phyloP scores from a whole-genome alignment of 805 yeast species.

The Starmerella bombi region DNA sequence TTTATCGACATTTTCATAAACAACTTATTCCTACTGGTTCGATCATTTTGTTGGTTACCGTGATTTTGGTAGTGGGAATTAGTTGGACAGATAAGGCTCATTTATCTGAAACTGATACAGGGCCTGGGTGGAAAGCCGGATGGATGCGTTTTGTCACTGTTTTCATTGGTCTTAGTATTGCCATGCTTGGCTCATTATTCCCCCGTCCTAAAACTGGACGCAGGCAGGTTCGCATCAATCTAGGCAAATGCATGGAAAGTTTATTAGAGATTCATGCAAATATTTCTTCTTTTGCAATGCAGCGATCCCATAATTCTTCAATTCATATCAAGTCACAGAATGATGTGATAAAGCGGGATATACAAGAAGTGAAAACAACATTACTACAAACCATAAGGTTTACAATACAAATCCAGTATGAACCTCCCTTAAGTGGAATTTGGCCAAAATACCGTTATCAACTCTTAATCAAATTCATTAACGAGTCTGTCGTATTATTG shows the following conservation, averaged over 20 bases:
- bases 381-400: conserved; percentile 5
- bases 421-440: conserved; percentile 25
- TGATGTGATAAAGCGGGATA: conserved; percentile 15
- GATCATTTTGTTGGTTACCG: conserved; percentile 22
- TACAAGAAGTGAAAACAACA: conserved; percentile 12
- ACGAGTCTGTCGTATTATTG: conserved; percentile 21
- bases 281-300: conserved; percentile 22
- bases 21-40: conserved; percentile 23
- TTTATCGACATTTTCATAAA: conserved; percentile 23
- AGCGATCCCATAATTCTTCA: conserved; percentile 16
- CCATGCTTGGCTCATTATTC: conserved; percentile 22
- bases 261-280: conserved; percentile 23
- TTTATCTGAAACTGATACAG: conserved; percentile 10
- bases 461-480: conserved; percentile 18
- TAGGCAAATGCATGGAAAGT: conserved; percentile 17
- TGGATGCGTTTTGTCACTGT: conserved; percentile 26
- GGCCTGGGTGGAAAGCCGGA: conserved; percentile 24
- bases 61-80: conserved; percentile 22
- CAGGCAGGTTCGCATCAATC: conserved; percentile 19
- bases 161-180: conserved; percentile 22
- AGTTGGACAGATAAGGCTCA: conserved; percentile 21
- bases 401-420: conserved; percentile 17
- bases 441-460: conserved; percentile 26
- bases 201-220: conserved; percentile 27
- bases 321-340: conserved; percentile 17